Evolutionary conservation across 2,329 filamentous ascomycete genomes (phyloP).

Genomic region (Penicillium decumbens): DNA sequence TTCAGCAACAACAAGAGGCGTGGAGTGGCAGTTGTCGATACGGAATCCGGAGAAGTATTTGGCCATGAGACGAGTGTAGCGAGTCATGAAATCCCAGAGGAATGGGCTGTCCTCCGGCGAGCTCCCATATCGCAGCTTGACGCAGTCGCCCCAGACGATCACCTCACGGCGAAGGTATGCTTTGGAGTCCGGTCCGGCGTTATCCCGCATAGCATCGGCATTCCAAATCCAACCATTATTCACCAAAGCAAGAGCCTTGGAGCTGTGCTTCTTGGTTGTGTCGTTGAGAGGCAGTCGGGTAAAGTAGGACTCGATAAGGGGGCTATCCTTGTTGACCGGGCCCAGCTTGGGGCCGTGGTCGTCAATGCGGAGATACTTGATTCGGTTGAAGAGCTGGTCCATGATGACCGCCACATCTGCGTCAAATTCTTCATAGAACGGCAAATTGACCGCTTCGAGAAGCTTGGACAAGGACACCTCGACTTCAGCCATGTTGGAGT

Average conservation of each 20-base stretch:
- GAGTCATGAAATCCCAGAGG: conserved; percentile 93
- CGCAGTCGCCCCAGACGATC: conserved; percentile 97
- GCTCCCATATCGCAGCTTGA: conserved; percentile 86
- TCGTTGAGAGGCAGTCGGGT: conserved; percentile 78
- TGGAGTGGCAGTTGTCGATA: conserved; percentile 98
- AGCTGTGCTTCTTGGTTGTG: conserved; percentile 68
- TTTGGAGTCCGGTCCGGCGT: conserved; percentile 80
- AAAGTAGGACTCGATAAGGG: conserved; percentile 91
- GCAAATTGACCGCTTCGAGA: conserved; percentile 78
- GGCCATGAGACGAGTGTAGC: conserved; percentile 85
- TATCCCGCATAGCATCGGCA: conserved; percentile 87
- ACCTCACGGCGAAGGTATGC: conserved; percentile 96
- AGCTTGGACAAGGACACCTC: conserved; percentile 56
- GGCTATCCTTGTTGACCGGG: conserved; percentile 68
- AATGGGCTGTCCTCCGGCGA: conserved; percentile 81
- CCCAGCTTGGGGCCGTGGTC: conserved; percentile 84
- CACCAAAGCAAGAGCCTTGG: conserved; percentile 72
- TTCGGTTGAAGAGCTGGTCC: conserved; percentile 86
- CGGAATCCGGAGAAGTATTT: conserved; percentile 94
- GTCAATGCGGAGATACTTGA: conserved; percentile 92
- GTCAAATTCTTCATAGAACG: conserved; percentile 90
- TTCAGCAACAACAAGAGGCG: conserved; percentile 88
- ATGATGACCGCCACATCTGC: conserved; percentile 74
- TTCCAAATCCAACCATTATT: conserved; percentile 99
- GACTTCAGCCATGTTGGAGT: conserved; percentile 41